Conservation (phyloP, 1,284 basidiomycete genomes). For the Trichosporon sp. region DNA sequence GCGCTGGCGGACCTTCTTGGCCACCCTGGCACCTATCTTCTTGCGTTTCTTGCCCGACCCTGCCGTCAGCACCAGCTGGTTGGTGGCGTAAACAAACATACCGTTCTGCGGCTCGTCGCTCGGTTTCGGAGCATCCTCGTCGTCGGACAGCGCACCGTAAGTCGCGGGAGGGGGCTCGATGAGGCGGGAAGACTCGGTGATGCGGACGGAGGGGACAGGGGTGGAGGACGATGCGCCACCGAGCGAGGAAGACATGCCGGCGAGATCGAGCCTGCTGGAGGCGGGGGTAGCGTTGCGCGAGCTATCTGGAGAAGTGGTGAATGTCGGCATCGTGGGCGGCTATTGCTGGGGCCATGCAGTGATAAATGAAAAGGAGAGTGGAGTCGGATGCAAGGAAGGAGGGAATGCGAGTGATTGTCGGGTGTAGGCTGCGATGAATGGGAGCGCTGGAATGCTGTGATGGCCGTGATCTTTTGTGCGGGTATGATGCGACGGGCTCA, state of each 20-base stretch:
- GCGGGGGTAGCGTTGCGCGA: slow-evolving; percentile 4
- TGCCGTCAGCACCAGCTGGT: neutral
- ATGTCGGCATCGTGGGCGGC: neutral
- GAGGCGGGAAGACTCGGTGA: slow-evolving; percentile 1
- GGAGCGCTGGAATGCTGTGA: neutral
- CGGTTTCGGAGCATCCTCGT: neutral
- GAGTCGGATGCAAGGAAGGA: neutral
- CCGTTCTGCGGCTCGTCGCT: neutral
- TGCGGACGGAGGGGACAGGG: neutral
- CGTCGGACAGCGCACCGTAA: neutral
- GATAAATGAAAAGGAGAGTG: neutral
- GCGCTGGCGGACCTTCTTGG: slow-evolving; percentile 42
- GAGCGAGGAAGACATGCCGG: neutral
- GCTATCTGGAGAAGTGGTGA: neutral
- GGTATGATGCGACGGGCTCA: neutral
- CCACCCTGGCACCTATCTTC: slow-evolving; percentile 17
- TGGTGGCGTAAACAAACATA: neutral
- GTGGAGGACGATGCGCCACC: neutral
- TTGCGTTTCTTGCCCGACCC: slow-evolving; percentile 1
- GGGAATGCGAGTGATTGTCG: neutral
- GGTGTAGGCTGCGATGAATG: neutral
- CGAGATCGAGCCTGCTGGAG: slow-evolving; percentile 5
- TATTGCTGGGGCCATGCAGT: neutral
- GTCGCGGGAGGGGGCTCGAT: neutral
- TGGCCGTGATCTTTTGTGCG: neutral